Conservation (phyloP, 768 basidiomycete species). For the Suillus sp. region DNA sequence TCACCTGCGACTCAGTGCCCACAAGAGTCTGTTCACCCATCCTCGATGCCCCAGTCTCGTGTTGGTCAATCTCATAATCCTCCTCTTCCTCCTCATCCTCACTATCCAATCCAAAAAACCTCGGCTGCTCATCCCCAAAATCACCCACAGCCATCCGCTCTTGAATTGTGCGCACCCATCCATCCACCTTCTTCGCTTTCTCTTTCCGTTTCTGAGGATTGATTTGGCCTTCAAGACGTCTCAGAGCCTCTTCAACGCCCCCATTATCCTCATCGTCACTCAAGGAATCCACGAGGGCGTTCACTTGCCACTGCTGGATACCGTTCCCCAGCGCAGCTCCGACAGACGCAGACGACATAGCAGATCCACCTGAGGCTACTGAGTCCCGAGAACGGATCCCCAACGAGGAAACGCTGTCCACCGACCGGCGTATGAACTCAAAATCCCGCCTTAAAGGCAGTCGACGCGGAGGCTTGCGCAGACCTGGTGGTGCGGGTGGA, state of each 20-base stretch:
- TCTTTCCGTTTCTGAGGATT: constrained; percentile 70
- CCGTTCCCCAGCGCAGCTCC: constrained; percentile 42
- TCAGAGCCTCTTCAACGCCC: constrained; percentile 81
- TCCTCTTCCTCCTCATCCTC: constrained; percentile 41
- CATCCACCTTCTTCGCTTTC: constrained; percentile 76
- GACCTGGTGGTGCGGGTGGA: constrained; percentile 50
- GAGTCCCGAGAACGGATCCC: constrained; percentile 68
- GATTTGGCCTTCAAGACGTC: constrained; percentile 83
- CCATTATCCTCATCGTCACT: constrained; percentile 71
- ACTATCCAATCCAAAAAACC: constrained; percentile 53
- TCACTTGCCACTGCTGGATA: constrained; percentile 84
- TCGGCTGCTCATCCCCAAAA: constrained; percentile 62
- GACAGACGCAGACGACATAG: constrained; percentile 35
- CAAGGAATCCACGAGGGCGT: constrained; percentile 71
- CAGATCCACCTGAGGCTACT: constrained; percentile 47
- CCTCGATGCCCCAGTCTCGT: constrained; percentile 31
- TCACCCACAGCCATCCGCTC: constrained; percentile 66
- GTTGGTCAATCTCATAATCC: constrained; percentile 32
- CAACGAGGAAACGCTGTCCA: constrained; percentile 77
- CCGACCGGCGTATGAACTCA: constrained; percentile 74
- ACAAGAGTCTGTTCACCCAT: constrained; percentile 18
- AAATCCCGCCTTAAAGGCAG: constrained; percentile 79
- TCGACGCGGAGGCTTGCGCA: constrained; percentile 55
- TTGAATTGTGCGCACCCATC: constrained; percentile 76
- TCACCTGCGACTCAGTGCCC: constrained; percentile 23